A percentile compares a stretch with the other conserved stretches of the same genome.
phyloP scores from a whole-genome alignment of 768 basidiomycete species.

The Collybia sp. region DNA sequence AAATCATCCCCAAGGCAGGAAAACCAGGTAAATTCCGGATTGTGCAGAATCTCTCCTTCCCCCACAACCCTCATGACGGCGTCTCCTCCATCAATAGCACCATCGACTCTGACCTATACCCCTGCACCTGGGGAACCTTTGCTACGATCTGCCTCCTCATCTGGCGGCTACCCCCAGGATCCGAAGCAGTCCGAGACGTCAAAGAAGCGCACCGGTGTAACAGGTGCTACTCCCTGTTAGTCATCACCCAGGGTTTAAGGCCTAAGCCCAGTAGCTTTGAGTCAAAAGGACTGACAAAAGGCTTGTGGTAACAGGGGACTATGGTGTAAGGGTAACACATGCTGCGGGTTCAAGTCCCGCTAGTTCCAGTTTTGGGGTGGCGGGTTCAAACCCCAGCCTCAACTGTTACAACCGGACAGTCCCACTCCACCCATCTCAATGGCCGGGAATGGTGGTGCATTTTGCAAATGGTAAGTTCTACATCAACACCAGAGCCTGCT shows the following conservation, averaged over 20 bases:
- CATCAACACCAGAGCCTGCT: slow-evolving; percentile 6
- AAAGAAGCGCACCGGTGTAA: slow-evolving; percentile 11
- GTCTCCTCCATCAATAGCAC: slow-evolving; percentile 15
- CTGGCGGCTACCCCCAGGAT: slow-evolving; percentile 3
- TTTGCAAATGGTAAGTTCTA: slow-evolving; percentile 5
- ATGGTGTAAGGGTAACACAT: too few species aligned
- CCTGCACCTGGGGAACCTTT: slow-evolving; percentile 24
- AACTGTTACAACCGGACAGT: too few species aligned
- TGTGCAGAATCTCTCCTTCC: slow-evolving; percentile 24
- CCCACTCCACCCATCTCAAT: too few species aligned
- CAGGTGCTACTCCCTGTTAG: too few species aligned
- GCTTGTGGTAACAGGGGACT: too few species aligned
- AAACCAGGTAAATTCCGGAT: slow-evolving; percentile 12
- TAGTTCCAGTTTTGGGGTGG: too few species aligned
- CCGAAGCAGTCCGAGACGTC: slow-evolving; percentile 7
- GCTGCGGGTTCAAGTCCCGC: too few species aligned
- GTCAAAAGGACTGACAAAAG: too few species aligned
- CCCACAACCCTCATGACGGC: neutral
- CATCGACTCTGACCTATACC: slow-evolving; percentile 19
- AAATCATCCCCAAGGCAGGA: slow-evolving; percentile 17
- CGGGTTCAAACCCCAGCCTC: too few species aligned
- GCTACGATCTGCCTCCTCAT: slow-evolving; percentile 1
- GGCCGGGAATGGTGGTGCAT: slow-evolving; percentile 1
- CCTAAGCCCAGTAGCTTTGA: too few species aligned
- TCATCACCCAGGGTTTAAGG: too few species aligned